Base-by-base conservation (phyloP, 768 basidiomycete genomes). In the Kwoniella mangroviensis region DNA sequence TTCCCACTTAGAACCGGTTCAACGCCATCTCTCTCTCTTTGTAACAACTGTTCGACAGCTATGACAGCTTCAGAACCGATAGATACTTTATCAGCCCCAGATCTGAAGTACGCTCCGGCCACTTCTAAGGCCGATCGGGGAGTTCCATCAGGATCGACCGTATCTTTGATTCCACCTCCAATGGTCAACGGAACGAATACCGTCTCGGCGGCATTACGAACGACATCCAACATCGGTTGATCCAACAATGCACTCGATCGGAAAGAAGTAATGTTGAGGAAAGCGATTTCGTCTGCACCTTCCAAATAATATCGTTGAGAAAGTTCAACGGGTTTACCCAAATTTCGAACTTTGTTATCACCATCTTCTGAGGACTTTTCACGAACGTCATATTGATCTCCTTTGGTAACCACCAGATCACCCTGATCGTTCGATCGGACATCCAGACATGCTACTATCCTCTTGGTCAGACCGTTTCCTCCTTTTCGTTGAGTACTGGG, bases 191-290 rank as follows among this genome's bases (percentile, higher is more conserved):
- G 97, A 1, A 99, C 94, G 77, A 95, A 98, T 55, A 98, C 88
- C 63, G 89, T 88, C 82, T 93, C 89, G 0, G 97, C 94, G 0
- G 95, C 91, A 0, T 90, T 89, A 65, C 91, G 90, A 52, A 98
- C 93, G 77, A 99, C 92, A 42, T 93, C 92, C 65, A 99, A 88
- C 97, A 99, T 98, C 0, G 97, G 97, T 84, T 99, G 97, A 84
- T 98, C 97, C 54, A 87, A 90, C 43, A 99, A 87, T 0, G 97
- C 95, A 15, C 94, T 98, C 78, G 92, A 91, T 71, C 97, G 92
- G 89, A 99, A 99, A 72, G 96, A 97, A 17, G 97, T 99, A 86
- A 99, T 99, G 85, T 99, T 99, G 81, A 99, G 90, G 72, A 99
- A 89, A 82, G 94, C 97, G 43, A 99, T 86, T 84, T 99, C 97